Conservation (phyloP, 805 yeast species). For the Candida boleticola region DNA sequence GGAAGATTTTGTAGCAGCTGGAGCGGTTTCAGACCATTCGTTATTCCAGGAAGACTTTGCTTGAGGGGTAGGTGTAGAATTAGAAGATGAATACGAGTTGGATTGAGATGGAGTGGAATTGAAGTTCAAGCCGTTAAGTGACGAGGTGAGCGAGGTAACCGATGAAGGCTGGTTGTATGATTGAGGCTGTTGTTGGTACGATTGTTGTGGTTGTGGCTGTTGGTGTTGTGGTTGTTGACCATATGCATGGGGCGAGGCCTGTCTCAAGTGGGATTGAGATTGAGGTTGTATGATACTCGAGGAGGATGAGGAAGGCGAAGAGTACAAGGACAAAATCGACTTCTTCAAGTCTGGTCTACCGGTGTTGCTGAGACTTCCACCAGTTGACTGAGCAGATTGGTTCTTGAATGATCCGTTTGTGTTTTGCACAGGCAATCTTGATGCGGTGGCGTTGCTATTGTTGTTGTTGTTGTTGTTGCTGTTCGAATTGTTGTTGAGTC, state of each 20-base stretch:
- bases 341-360: constrained; percentile 84
- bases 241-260: not conserved
- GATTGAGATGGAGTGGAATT: constrained; percentile 1
- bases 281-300: constrained; percentile 28
- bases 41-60: constrained; percentile 22
- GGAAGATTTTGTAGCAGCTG: constrained; percentile 8
- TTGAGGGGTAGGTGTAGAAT: constrained; percentile 5
- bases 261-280: constrained; percentile 1
- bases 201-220: constrained; percentile 2
- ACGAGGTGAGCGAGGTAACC: constrained; percentile 17
- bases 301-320: constrained; percentile 54
- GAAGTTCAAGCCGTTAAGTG: constrained; percentile 20
- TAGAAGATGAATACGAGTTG: constrained; percentile 6
- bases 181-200: not conserved
- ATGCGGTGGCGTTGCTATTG: not conserved
- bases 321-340: constrained; percentile 84
- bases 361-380: constrained; percentile 24
- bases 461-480: too few relatives aligned
- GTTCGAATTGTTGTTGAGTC: too few relatives aligned
- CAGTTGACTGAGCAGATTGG: constrained; percentile 35
- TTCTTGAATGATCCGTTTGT: not conserved
- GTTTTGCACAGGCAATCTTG: constrained; percentile 5
- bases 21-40: constrained; percentile 33
- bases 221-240: not conserved
- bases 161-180: not conserved